Percentiles rank a stretch among this genome's conserved stretches.
phyloP scores from a whole-genome alignment of 371 early-diverging fungal genomes.

The Funneliformis caledonium region DNA sequence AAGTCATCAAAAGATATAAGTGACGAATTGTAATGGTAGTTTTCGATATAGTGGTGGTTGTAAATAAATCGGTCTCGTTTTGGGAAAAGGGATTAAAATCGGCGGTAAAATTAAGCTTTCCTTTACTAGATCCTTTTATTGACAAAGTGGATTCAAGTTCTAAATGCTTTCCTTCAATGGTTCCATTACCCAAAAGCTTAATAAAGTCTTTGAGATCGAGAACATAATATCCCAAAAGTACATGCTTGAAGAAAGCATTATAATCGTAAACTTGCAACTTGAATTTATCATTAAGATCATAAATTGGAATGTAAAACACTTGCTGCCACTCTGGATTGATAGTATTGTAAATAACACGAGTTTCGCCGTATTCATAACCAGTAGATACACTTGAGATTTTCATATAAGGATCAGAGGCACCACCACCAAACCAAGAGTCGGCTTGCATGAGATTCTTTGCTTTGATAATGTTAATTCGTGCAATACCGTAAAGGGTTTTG shows the following conservation, averaged over 20 bases:
- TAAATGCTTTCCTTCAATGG: conserved; percentile 19
- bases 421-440: conserved; percentile 44
- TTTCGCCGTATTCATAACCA: conserved; percentile 55
- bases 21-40: not conserved
- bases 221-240: conserved; percentile 62
- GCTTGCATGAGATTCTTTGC: conserved; percentile 22
- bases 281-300: conserved; percentile 66
- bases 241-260: conserved; percentile 67
- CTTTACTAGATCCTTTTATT: conserved; percentile 12
- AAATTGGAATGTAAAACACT: conserved; percentile 73
- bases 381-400: conserved; percentile 67
- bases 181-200: conserved; percentile 5
- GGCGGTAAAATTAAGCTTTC: not conserved
- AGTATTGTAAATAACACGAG: conserved; percentile 71
- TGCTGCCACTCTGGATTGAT: conserved; percentile 89
- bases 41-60: not conserved
- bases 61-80: not conserved
- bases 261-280: conserved; percentile 79
- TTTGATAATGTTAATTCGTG: conserved; percentile 13
- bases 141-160: not conserved
- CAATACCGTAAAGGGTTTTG: conserved; percentile 22
- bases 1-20: conserved; percentile 19
- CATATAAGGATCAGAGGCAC: conserved; percentile 84
- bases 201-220: conserved; percentile 39
- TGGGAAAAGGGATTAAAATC: not conserved